A percentile compares a stretch with the other conserved stretches of the same genome.
These are phyloP conservation scores for Polytrichum commune DNA, from an alignment of 225 moss, liverwort and hornwort species.

Conservation along the genomic window DNA sequence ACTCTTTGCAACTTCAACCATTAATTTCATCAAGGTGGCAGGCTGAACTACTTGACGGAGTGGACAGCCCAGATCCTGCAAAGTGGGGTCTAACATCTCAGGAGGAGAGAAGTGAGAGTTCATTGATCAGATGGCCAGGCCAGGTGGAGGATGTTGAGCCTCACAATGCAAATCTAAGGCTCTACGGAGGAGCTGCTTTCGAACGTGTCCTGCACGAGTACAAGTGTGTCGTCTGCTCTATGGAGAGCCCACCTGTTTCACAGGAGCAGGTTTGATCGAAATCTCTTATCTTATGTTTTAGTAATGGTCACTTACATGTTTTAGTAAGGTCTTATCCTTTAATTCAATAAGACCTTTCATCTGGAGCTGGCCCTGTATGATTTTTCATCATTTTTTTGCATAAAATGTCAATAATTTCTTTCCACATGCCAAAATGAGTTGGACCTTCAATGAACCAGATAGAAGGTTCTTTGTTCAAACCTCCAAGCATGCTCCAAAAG, in stretches of 20 bases:
- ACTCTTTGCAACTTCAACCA: background rate
- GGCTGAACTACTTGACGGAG: conserved; percentile 76
- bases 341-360: too few relatives aligned
- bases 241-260: conserved; percentile 82
- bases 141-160: conserved; percentile 52
- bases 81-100: conserved; percentile 68
- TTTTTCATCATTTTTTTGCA: too few relatives aligned
- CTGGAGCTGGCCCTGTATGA: too few relatives aligned
- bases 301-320: background rate
- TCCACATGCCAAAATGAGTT: too few relatives aligned
- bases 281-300: background rate
- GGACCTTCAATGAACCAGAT: too few relatives aligned
- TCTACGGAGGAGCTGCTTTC: conserved; percentile 79
- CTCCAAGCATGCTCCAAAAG: too few relatives aligned
- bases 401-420: too few relatives aligned
- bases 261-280: conserved; percentile 55
- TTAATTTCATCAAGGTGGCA: conserved; percentile 13
- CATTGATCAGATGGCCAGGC: conserved; percentile 68
- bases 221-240: conserved; percentile 69
- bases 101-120: conserved; percentile 72
- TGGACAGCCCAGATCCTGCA: conserved; percentile 71
- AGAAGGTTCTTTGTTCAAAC: too few relatives aligned
- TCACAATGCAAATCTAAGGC: conserved; percentile 54
- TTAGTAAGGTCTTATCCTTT: too few relatives aligned
- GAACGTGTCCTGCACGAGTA: conserved; percentile 83